Base-by-base conservation (phyloP, 148 eudicot species). In the Vaccinium vitisidaea region DNA sequence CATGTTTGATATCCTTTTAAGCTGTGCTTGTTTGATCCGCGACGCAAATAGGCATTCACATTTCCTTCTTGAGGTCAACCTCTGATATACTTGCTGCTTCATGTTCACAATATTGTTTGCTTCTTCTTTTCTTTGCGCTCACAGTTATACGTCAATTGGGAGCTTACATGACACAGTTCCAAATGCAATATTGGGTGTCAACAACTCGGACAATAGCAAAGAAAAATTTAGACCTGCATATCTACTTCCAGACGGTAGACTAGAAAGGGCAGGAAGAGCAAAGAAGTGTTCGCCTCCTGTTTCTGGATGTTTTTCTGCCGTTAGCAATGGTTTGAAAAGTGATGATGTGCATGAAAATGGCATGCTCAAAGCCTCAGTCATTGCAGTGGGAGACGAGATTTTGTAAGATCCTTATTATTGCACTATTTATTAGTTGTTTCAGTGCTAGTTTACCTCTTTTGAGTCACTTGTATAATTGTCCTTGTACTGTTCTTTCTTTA, bases 91-190 rank as follows among this genome's bases (percentile, higher is more conserved):
- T 73, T n/a, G 14, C 65, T 65, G 39, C 25, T 77, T 58, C 11
- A 6, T 63, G n/a, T 67, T 19, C 16, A 65, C 69, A 19, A 27
- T 25, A n/a, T 0, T 1, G 23, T 21, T 84, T 50, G 53, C n/a
- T n/a, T 39, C 46, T 80, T 23, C 8, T 39, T 82, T 78, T 75
- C 23, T 79, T 49, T 61, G 48, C 78, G 69, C 54, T 79, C 82
- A 71, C 92, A 97, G 99, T 54, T 96, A 95, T 84, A 96, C 99
- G 84, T 96, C 99, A 80, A 93, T 96, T 23, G 99, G 99, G 74
- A 96, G 99, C 90, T 86, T 94, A 86, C 88, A 96, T 82, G 98
- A 95, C 84, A 96, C 99, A 43, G 99, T 96, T 58, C 99, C 96
- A 82, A 96, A 96, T 90, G 90, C 88, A 70, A 67, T 92, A 76